Percentiles rank a stretch among this genome's conserved stretches.
These are phyloP conservation scores for Neocatenulostroma microsporum DNA, from an alignment of 2,329 filamentous ascomycete species.

Conservation along the genomic window DNA sequence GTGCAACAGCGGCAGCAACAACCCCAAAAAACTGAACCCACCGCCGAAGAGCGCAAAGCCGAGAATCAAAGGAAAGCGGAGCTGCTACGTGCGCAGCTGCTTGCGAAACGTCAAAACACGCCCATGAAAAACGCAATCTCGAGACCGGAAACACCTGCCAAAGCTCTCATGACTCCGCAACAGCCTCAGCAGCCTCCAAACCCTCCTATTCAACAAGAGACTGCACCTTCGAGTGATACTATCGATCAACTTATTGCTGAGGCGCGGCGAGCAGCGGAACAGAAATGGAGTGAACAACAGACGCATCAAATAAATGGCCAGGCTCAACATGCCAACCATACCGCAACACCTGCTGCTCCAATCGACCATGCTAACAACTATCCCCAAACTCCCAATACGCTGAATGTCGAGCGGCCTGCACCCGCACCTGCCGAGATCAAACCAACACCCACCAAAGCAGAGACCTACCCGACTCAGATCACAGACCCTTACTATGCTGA, in stretches of 20 bases:
- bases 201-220: too few relatives aligned
- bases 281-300: constrained; percentile 3
- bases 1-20: not conserved
- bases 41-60: constrained; percentile 11
- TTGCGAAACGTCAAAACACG: constrained; percentile 20
- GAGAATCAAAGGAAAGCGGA: constrained; percentile 21
- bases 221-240: too few relatives aligned
- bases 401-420: too few relatives aligned
- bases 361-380: too few relatives aligned
- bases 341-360: too few relatives aligned
- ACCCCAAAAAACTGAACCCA: not conserved
- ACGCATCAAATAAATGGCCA: not conserved
- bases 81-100: constrained; percentile 28
- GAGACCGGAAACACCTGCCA: constrained; percentile 4
- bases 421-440: constrained; percentile 8
- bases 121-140: constrained; percentile 8
- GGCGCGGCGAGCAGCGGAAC: constrained; percentile 6
- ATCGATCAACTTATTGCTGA: constrained; percentile 8
- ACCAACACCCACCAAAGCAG: not conserved
- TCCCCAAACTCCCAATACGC: too few relatives aligned
- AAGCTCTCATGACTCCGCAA: not conserved
- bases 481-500: constrained; percentile 29
- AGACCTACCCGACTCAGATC: constrained; percentile 5
- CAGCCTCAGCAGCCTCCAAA: too few relatives aligned
- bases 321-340: too few relatives aligned